phyloP scores from a whole-genome alignment of 345 rosid genomes.

The Clausena lansium region DNA sequence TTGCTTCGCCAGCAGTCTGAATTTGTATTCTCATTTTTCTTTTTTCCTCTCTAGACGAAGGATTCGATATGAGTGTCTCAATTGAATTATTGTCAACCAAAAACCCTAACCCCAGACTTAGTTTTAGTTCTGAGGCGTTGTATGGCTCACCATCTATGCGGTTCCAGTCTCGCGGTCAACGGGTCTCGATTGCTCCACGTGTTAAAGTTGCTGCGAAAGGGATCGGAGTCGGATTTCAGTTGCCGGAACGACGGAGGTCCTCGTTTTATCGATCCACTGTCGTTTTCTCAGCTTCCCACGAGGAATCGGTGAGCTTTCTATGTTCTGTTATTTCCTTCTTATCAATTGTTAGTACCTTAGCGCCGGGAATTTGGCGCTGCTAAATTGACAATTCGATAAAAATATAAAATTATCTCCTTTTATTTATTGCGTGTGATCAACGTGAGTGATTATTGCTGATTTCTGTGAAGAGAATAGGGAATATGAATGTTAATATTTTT shows the following conservation, averaged over 20 bases:
- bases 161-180: conserved; percentile 18
- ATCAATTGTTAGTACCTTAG: too few relatives aligned
- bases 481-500: neutral
- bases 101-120: conserved; percentile 27
- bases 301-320: conserved; percentile 47
- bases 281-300: conserved; percentile 60
- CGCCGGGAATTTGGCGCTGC: neutral
- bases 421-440: neutral
- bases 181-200: conserved; percentile 14
- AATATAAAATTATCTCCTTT: neutral
- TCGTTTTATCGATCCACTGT: conserved; percentile 29
- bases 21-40: neutral
- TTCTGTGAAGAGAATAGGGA: neutral
- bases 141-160: conserved; percentile 23
- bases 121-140: conserved; percentile 13
- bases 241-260: conserved; percentile 30
- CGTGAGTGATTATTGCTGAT: neutral
- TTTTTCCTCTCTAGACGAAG: too few relatives aligned
- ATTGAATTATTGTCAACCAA: conserved; percentile 39
- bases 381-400: neutral
- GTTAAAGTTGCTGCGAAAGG: conserved; percentile 21
- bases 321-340: neutral
- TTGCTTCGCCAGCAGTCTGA: neutral
- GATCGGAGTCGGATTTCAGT: conserved; percentile 30
- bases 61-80: neutral